A percentile compares a stretch with the other conserved stretches of the same genome.
Conservation (phyloP, 257 asterid genomes). For the Ajuga chamaepitys region DNA sequence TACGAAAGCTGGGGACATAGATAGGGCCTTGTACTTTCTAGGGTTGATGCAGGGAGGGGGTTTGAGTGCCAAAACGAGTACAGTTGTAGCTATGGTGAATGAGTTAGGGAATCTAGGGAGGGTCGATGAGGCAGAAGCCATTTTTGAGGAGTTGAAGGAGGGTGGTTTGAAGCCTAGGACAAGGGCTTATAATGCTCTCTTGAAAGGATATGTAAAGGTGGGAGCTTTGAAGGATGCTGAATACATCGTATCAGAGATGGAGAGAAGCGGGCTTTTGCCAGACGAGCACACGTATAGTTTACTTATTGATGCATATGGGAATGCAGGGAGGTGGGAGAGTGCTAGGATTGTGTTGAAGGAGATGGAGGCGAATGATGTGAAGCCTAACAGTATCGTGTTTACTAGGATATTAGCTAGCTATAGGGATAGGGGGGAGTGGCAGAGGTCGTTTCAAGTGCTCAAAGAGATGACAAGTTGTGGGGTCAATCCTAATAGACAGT, state of each 20-base stretch:
- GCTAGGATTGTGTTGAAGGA: constrained; percentile 82
- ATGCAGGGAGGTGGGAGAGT: constrained; percentile 97
- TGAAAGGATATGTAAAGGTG: constrained; percentile 75
- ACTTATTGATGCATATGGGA: constrained; percentile 92
- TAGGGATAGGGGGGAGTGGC: constrained; percentile 97
- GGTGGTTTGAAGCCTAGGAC: constrained; percentile 81
- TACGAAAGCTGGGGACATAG: constrained; percentile 68
- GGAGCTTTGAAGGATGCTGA: constrained; percentile 85
- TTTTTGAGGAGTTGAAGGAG: constrained; percentile 86
- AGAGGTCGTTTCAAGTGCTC: constrained; percentile 83
- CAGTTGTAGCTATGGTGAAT: constrained; percentile 48
- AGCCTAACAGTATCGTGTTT: constrained; percentile 68
- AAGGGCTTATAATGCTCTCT: constrained; percentile 83
- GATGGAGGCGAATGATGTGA: constrained; percentile 69
- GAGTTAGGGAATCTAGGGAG: constrained; percentile 75
- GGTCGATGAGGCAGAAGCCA: constrained; percentile 87
- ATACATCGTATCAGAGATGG: constrained; percentile 78
- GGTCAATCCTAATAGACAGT: constrained; percentile 70
- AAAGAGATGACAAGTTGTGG: constrained; percentile 85
- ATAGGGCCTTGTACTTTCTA: constrained; percentile 57
- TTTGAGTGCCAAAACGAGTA: constrained; percentile 61
- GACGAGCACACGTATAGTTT: constrained; percentile 80
- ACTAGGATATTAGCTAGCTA: constrained; percentile 71
- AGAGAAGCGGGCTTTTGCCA: constrained; percentile 62
- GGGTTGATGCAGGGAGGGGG: constrained; percentile 78